Evolutionary conservation across 176 grass and related monocot genomes (phyloP).

Genomic region (Cenchrus americanus): DNA sequence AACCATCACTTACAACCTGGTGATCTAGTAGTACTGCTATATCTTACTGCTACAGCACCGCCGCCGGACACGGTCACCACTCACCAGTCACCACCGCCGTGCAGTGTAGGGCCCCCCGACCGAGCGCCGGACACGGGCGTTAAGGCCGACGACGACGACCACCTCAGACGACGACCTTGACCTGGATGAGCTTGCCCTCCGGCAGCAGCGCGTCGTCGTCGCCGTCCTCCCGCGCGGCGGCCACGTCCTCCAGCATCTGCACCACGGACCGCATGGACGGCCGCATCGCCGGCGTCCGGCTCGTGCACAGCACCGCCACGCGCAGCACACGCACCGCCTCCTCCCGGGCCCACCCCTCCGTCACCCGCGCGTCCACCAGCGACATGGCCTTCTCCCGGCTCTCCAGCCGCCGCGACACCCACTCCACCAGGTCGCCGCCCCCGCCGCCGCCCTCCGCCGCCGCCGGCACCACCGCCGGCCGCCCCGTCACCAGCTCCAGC

Average conservation of each 20-base stretch:
- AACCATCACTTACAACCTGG: too few relatives aligned
- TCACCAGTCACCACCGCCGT: too few relatives aligned
- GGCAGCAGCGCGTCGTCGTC: not conserved
- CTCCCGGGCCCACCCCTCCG: conserved; percentile 58
- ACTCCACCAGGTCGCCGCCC: conserved; percentile 68
- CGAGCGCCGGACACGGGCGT: too few relatives aligned
- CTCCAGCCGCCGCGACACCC: conserved; percentile 60
- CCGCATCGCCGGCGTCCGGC: conserved; percentile 60
- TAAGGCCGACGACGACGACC: too few relatives aligned
- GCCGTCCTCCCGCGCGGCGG: not conserved
- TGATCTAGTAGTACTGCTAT: too few relatives aligned
- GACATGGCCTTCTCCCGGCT: conserved; percentile 46
- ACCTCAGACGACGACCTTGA: conserved; percentile 14
- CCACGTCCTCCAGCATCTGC: conserved; percentile 89
- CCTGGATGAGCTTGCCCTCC: conserved; percentile 30
- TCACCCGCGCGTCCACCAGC: conserved; percentile 53
- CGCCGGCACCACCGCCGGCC: conserved; percentile 49
- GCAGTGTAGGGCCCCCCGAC: too few relatives aligned
- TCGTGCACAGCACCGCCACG: conserved; percentile 72
- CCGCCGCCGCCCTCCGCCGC: conserved; percentile 41
- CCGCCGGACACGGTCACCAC: too few relatives aligned
- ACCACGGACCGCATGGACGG: conserved; percentile 90
- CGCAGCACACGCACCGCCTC: conserved; percentile 67
- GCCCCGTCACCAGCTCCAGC: conserved; percentile 70
- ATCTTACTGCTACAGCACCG: too few relatives aligned